Evolutionary conservation across 2,329 filamentous ascomycete species (phyloP).

Genomic region (Metarhizium brunneum): DNA sequence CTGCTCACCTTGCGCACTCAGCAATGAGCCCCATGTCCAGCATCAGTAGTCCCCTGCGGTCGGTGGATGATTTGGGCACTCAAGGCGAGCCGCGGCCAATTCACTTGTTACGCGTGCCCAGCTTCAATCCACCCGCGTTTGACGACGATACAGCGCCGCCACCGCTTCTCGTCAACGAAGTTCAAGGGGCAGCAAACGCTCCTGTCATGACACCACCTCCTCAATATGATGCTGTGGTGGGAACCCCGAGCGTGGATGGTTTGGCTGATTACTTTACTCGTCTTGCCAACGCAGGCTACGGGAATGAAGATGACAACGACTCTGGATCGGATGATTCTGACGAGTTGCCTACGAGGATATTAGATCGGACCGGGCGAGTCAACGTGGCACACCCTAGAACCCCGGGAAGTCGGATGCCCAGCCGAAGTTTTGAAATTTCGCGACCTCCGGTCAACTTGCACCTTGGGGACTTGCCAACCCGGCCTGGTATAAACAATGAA

Average conservation of each 20-base stretch:
- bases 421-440: slow-evolving; percentile 46
- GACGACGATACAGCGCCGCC: slow-evolving; percentile 54
- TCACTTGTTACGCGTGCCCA: slow-evolving; percentile 73
- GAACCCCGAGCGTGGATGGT: slow-evolving; percentile 55
- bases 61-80: slow-evolving; percentile 4
- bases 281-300: slow-evolving; percentile 59
- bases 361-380: slow-evolving; percentile 43
- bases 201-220: slow-evolving; percentile 69
- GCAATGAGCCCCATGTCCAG: slow-evolving; percentile 21
- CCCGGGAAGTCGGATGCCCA: slow-evolving; percentile 43
- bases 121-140: slow-evolving; percentile 81
- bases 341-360: slow-evolving; percentile 35
- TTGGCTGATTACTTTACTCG: slow-evolving; percentile 83
- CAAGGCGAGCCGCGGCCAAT: slow-evolving; percentile 55
- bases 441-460: slow-evolving; percentile 21
- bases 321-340: slow-evolving; percentile 29
- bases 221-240: slow-evolving; percentile 72
- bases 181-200: slow-evolving; percentile 8
- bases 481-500: background rate
- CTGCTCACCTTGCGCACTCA: slow-evolving; percentile 40
- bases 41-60: slow-evolving; percentile 9
- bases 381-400: slow-evolving; percentile 49
- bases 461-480: background rate
- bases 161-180: slow-evolving; percentile 17
- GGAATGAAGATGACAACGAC: slow-evolving; percentile 25